phyloP scores from a whole-genome alignment of 2,329 filamentous ascomycete genomes.

The Hypoxylon sp. region DNA sequence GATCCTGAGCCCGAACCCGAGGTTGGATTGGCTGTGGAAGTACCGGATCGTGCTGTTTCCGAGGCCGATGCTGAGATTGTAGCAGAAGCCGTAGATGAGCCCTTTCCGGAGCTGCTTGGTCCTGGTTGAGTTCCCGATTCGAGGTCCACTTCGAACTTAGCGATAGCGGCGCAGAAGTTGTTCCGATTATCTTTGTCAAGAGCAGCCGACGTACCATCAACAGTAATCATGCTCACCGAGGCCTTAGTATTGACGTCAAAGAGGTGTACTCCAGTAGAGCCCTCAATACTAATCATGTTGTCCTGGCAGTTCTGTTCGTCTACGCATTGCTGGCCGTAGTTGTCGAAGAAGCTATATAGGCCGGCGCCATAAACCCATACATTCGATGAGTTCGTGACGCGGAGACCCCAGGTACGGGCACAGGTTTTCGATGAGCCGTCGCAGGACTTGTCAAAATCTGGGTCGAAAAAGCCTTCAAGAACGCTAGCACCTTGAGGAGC shows the following conservation, averaged over 20 bases:
- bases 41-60: slow-evolving; percentile 15
- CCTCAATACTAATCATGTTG: slow-evolving; percentile 82
- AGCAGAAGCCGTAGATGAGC: slow-evolving; percentile 27
- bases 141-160: slow-evolving; percentile 60
- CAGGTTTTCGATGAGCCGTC: slow-evolving; percentile 64
- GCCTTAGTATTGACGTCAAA: slow-evolving; percentile 83
- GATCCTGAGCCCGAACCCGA: slow-evolving; percentile 33
- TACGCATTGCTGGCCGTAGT: slow-evolving; percentile 82
- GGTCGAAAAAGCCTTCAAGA: slow-evolving; percentile 73
- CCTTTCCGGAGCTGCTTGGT: slow-evolving; percentile 35
- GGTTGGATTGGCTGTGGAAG: slow-evolving; percentile 4
- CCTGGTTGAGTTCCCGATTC: slow-evolving; percentile 22
- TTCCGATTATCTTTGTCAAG: slow-evolving; percentile 75
- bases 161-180: slow-evolving; percentile 75
- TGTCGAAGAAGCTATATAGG: slow-evolving; percentile 87
- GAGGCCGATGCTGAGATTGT: slow-evolving; percentile 28
- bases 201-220: slow-evolving; percentile 69
- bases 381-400: slow-evolving; percentile 76
- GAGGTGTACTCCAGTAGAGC: slow-evolving; percentile 70
- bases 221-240: slow-evolving; percentile 78
- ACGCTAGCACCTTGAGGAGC: slow-evolving; percentile 75
- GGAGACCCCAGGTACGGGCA: slow-evolving; percentile 83
- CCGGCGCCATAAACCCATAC: slow-evolving; percentile 80
- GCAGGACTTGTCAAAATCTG: slow-evolving; percentile 76
- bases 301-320: slow-evolving; percentile 78